Evolutionary conservation across 2,329 filamentous ascomycete genomes (phyloP).

Genomic region (Colletotrichum liaoningense): DNA sequence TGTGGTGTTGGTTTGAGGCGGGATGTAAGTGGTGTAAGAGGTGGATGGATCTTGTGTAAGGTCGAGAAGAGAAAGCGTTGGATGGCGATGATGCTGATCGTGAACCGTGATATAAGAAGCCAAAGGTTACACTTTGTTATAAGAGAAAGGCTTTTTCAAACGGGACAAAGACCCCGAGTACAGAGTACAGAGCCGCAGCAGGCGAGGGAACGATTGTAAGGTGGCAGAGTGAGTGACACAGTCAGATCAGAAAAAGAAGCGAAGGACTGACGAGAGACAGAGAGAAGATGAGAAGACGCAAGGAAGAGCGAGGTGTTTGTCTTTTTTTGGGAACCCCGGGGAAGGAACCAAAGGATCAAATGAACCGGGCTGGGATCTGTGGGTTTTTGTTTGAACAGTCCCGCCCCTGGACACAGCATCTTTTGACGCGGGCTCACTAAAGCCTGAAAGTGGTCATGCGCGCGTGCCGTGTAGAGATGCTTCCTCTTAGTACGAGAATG

Average conservation of each 20-base stretch:
- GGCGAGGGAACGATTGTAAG: neutral
- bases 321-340: slow-evolving; percentile 11
- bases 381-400: slow-evolving; percentile 12
- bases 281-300: neutral
- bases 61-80: neutral
- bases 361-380: neutral
- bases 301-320: slow-evolving; percentile 5
- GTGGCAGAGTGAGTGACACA: slow-evolving; percentile 25
- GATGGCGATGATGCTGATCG: slow-evolving; percentile 1
- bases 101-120: neutral
- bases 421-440: neutral
- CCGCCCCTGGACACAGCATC: slow-evolving; percentile 33
- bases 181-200: neutral
- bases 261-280: no score
- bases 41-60: slow-evolving; percentile 29
- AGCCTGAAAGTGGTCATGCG: neutral
- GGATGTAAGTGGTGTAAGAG: slow-evolving; percentile 32
- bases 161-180: neutral
- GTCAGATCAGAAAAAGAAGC: slow-evolving; percentile 1
- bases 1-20: no score
- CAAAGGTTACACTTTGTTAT: slow-evolving; percentile 5
- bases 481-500: neutral
- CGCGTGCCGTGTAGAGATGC: neutral
- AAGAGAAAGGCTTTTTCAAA: neutral
- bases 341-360: slow-evolving; percentile 9